Evolutionary conservation across 1,284 basidiomycete species (phyloP).

Genomic region (Cutaneotrichosporon arboriforme): DNA sequence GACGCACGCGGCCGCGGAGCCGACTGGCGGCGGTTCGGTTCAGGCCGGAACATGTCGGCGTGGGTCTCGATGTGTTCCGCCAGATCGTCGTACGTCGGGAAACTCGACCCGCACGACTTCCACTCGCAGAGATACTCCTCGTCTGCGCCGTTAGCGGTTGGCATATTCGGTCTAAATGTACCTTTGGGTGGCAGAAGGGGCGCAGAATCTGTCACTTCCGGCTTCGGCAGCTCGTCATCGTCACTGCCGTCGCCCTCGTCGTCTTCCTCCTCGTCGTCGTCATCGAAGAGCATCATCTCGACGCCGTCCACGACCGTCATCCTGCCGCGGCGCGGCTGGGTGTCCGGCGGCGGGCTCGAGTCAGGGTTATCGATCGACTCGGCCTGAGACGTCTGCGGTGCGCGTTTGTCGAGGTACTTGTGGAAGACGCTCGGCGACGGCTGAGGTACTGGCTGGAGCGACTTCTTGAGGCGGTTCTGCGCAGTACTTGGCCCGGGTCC

Average conservation of each 20-base stretch:
- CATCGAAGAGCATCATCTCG: conserved; percentile 5
- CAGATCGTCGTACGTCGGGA: not conserved
- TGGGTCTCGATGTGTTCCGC: conserved; percentile 4
- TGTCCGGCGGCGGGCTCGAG: conserved; percentile 4
- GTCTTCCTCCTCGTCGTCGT: conserved; percentile 10
- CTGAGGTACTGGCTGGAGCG: conserved; percentile 15
- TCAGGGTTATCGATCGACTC: conserved; percentile 7
- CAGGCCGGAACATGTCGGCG: not conserved
- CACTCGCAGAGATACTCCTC: conserved; percentile 1
- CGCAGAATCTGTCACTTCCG: no score
- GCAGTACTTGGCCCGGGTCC: conserved; percentile 13
- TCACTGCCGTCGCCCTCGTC: not conserved
- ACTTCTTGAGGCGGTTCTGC: not conserved
- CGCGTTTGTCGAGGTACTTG: not conserved
- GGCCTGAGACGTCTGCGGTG: not conserved
- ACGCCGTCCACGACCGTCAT: conserved; percentile 16
- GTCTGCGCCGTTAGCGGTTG: not conserved
- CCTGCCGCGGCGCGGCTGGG: not conserved
- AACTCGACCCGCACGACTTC: not conserved
- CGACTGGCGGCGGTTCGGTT: no score
- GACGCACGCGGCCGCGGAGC: no score
- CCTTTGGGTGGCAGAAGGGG: no score
- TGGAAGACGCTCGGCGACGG: conserved; percentile 13
- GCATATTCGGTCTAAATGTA: no score
- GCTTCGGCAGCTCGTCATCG: no score